Percentiles rank a stretch among this genome's conserved stretches.
Evolutionary conservation across 2,329 filamentous ascomycete species (phyloP).

Genomic region (Aspergillus phoenicis): DNA sequence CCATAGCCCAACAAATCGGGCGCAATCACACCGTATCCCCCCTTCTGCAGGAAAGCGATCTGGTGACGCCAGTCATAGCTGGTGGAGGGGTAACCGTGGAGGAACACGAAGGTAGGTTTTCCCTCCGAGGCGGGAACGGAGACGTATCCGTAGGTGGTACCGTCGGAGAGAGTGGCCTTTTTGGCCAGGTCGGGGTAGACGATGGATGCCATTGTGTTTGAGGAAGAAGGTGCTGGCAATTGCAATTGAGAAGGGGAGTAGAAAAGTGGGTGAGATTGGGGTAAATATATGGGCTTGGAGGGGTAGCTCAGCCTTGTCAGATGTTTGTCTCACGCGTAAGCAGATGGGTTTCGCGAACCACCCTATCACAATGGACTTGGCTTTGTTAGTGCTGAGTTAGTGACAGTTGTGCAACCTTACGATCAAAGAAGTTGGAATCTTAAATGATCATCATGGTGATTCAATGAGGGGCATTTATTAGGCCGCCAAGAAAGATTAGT

Average conservation of each 20-base stretch:
- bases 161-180: conserved; percentile 18
- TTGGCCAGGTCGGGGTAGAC: conserved; percentile 23
- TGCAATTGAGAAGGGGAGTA: neutral
- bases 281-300: neutral
- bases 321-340: no score
- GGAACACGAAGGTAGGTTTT: conserved; percentile 46
- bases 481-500: no score
- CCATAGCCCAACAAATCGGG: conserved; percentile 49
- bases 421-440: no score
- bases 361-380: no score
- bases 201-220: conserved; percentile 19
- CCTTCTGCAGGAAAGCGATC: conserved; percentile 34
- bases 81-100: conserved; percentile 55
- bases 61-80: conserved; percentile 50
- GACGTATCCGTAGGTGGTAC: conserved; percentile 33
- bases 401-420: no score
- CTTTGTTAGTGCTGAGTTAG: no score
- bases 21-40: conserved; percentile 49
- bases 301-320: no score
- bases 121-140: conserved; percentile 22
- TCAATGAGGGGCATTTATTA: no score
- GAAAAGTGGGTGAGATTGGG: neutral
- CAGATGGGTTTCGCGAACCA: no score
- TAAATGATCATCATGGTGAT: no score
- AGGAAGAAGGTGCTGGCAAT: no score